A percentile compares a stretch with the other conserved stretches of the same genome.
Evolutionary conservation across 768 basidiomycete species (phyloP).

Genomic region (Xerocomus spinulosus): DNA sequence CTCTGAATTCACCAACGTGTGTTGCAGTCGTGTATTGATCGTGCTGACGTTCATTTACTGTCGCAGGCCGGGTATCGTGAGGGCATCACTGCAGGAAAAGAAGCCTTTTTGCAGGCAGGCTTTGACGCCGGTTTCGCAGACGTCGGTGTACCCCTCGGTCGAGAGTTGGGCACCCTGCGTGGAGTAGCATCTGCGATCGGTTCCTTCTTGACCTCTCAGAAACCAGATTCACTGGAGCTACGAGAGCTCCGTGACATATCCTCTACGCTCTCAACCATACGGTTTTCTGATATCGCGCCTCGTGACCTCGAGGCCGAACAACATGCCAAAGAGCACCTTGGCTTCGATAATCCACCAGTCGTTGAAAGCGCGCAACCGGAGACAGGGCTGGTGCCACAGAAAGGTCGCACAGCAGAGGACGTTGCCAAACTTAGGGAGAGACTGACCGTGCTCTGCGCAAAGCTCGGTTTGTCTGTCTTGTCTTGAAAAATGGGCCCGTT

Average conservation of each 20-base stretch:
- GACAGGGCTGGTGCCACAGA: constrained; percentile 12
- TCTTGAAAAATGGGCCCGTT: background rate
- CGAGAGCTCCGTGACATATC: constrained; percentile 52
- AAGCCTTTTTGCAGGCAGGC: constrained; percentile 79
- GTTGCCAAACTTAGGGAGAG: constrained; percentile 37
- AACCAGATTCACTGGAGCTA: constrained; percentile 13
- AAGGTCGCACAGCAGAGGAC: constrained; percentile 36
- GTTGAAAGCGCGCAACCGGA: constrained; percentile 39
- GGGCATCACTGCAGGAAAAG: constrained; percentile 91
- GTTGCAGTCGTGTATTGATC: constrained; percentile 9
- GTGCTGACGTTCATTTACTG: background rate
- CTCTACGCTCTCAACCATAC: constrained; percentile 51
- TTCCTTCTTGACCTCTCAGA: constrained; percentile 43
- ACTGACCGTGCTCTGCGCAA: constrained; percentile 28
- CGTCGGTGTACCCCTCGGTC: constrained; percentile 69
- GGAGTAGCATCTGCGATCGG: constrained; percentile 66
- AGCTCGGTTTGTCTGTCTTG: constrained; percentile 30
- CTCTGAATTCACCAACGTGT: constrained; percentile 66
- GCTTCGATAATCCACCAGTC: constrained; percentile 27
- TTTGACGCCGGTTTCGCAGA: constrained; percentile 83
- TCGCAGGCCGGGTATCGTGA: constrained; percentile 89
- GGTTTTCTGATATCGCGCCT: constrained; percentile 69
- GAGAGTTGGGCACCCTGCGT: constrained; percentile 71
- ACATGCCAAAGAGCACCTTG: constrained; percentile 67
- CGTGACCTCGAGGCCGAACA: constrained; percentile 72